Conservation (phyloP, 2,329 filamentous ascomycete genomes). For the Pyricularia pennisetigena region DNA sequence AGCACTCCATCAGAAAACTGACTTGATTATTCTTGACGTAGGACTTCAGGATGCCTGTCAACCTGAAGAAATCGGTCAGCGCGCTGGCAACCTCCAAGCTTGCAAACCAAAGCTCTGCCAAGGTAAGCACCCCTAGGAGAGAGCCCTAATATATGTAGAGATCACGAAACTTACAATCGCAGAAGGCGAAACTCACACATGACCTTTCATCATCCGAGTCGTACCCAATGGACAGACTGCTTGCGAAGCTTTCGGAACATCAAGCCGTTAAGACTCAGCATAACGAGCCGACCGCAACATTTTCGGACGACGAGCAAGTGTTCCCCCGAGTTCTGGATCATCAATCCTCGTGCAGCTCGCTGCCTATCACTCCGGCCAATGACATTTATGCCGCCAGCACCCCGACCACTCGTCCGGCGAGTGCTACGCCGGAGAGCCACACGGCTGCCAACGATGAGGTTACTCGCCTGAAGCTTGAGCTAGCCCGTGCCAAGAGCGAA, state of each 20-base stretch:
- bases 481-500: slow-evolving; percentile 60
- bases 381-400: slow-evolving; percentile 40
- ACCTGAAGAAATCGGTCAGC: slow-evolving; percentile 33
- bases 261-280: slow-evolving; percentile 50
- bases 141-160: not conserved
- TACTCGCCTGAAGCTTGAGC: slow-evolving; percentile 57
- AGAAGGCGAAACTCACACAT: slow-evolving; percentile 39
- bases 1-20: not conserved
- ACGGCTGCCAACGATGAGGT: slow-evolving; percentile 45
- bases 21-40: not conserved
- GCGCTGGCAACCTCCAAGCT: slow-evolving; percentile 43
- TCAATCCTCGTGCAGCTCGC: slow-evolving; percentile 43
- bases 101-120: slow-evolving; percentile 41
- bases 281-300: slow-evolving; percentile 37
- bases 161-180: slow-evolving; percentile 17
- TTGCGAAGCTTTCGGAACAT: slow-evolving; percentile 67
- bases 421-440: slow-evolving; percentile 33
- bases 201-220: slow-evolving; percentile 27
- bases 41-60: not conserved
- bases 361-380: slow-evolving; percentile 53
- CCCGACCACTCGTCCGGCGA: slow-evolving; percentile 42
- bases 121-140: slow-evolving; percentile 28
- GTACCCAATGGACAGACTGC: slow-evolving; percentile 59
- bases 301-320: slow-evolving; percentile 23
- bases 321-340: slow-evolving; percentile 32